Evolutionary conservation across 179 eudicot species (phyloP), one percentile per base, ranked within the genome.

Genomic region (Actinidia chinensis): DNA sequence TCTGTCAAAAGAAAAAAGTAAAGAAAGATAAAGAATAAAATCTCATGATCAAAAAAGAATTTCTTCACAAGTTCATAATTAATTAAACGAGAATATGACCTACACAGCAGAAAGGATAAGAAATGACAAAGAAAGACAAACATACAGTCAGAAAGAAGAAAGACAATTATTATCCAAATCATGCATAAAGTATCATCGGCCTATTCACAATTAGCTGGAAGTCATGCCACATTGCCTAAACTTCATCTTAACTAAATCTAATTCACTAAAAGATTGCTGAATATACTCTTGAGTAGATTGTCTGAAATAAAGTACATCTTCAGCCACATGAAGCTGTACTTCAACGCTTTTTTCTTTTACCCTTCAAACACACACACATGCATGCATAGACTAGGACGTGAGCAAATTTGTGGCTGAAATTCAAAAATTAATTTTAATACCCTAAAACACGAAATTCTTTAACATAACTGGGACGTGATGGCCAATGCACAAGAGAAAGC

Each of bases 1-100:
- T 96, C 98, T 96, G 88, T 78, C 71, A 68, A 71, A 75, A 50
- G 36, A 10, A 60, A 4, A 18, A 36, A 36, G 40, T 36, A 36
- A 36, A 36, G 40, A 36, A 36, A 36, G 2, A 36, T 36, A 23
- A 42, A 13, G n/a, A 14, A 44, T 25, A 58, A 46, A 74, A 78
- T 18, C 33, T 71, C 61, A 76, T 61, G 11, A 50, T 50, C 44
- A 74, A 36, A 36, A 28, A 36, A 36, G 40, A 36, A 36, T 36
- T 36, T 36, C 40, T 36, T 36, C 40, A 36, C 2, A 36, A 36
- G 40, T 1, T 71, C 61, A 76, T 61, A 10, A 50, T 50, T 28
- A 28, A 28, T 28, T 36, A 74, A 74, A 60, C 52, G 44, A 22
- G 68, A 40, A 75, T n/a, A 73, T 40, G 58, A 72, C 64, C 42